Evolutionary conservation across 1,284 basidiomycete species (phyloP).

Genomic region (Heliocybe sulcata): DNA sequence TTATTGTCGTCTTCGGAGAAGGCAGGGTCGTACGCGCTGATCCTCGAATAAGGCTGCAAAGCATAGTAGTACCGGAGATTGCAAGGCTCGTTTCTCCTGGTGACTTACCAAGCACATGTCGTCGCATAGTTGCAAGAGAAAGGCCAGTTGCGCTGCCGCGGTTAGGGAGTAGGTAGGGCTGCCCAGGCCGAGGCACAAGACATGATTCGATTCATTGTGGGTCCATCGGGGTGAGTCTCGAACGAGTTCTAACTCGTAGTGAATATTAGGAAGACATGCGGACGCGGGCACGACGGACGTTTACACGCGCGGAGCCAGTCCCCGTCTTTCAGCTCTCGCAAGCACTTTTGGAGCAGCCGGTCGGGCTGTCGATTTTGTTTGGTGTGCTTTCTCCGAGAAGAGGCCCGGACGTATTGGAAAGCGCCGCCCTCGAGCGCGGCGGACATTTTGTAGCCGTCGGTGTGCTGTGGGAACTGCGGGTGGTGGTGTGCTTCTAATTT

Average conservation of each 20-base stretch:
- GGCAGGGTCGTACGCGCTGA: conserved; percentile 62
- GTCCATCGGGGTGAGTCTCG: not conserved
- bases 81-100: conserved; percentile 12
- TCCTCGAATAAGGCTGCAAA: conserved; percentile 35
- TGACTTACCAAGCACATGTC: conserved; percentile 49
- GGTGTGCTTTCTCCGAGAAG: conserved; percentile 21
- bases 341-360: conserved; percentile 16
- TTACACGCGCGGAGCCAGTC: conserved; percentile 20
- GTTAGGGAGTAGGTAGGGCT: conserved; percentile 54
- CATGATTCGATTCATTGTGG: conserved; percentile 18
- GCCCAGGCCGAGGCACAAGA: conserved; percentile 65
- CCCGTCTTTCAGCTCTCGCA: conserved; percentile 16
- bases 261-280: conserved; percentile 21
- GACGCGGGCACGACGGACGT: conserved; percentile 14
- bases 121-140: conserved; percentile 49
- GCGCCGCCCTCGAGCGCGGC: not conserved
- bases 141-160: conserved; percentile 59
- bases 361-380: conserved; percentile 12
- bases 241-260: conserved; percentile 11
- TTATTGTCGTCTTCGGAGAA: conserved; percentile 52
- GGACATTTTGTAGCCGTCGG: not conserved
- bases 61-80: conserved; percentile 14
- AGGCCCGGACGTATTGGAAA: conserved; percentile 5
- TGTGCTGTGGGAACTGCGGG: not conserved
- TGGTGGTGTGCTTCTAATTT: too few relatives aligned